phyloP scores from a whole-genome alignment of 331 rosid species.

The Ulmus americana region DNA sequence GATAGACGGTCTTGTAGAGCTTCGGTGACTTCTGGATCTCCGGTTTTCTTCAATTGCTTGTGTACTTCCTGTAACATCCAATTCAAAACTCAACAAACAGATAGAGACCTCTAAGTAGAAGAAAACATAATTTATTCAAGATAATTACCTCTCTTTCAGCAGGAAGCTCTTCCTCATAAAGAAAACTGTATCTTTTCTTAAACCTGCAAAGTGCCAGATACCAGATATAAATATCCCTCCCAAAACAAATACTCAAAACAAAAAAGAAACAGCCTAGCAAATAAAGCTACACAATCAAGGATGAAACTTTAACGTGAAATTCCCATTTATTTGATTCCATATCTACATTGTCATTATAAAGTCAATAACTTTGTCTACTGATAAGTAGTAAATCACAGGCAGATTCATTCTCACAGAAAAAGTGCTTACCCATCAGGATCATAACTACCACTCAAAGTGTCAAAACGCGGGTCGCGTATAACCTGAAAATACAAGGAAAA shows the following conservation, averaged over 20 bases:
- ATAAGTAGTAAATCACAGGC: slow-evolving; percentile 28
- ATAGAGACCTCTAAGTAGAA: neutral
- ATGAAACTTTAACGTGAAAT: neutral
- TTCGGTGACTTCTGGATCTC: slow-evolving; percentile 39
- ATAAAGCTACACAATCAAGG: neutral
- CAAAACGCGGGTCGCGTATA: slow-evolving; percentile 57
- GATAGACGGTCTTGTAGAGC: slow-evolving; percentile 41
- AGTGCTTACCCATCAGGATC: slow-evolving; percentile 59
- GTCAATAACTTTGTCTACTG: no score
- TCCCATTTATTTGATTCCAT: neutral
- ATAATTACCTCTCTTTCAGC: slow-evolving; percentile 61
- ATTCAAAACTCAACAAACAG: slow-evolving; percentile 10
- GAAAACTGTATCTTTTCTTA: slow-evolving; percentile 64
- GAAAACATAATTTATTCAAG: slow-evolving; percentile 13
- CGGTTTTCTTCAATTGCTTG: slow-evolving; percentile 44
- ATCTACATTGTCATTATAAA: no score
- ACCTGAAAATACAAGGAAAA: slow-evolving; percentile 32
- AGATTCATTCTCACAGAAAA: neutral
- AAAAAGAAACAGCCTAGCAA: slow-evolving; percentile 3
- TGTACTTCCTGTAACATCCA: slow-evolving; percentile 39
- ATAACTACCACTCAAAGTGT: slow-evolving; percentile 61
- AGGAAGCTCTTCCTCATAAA: slow-evolving; percentile 53
- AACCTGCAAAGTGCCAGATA: slow-evolving; percentile 34
- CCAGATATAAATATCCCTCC: neutral
- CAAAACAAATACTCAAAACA: neutral